A percentile compares a stretch with the other conserved stretches of the same genome.
Evolutionary conservation across 306 rosid genomes (phyloP).

Genomic region (Rosa lucieae): DNA sequence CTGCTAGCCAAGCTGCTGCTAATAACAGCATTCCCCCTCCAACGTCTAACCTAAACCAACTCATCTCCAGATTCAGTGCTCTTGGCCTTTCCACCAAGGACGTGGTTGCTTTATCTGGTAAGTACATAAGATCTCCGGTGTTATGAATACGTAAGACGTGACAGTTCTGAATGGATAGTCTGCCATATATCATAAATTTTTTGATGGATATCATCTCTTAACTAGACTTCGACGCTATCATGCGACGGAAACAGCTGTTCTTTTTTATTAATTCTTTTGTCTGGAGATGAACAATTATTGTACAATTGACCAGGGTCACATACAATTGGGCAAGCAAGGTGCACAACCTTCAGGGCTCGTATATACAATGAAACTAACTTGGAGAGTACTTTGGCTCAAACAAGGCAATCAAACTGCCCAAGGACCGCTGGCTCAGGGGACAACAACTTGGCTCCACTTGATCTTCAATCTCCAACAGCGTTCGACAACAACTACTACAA

Average conservation of each 20-base stretch:
- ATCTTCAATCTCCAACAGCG: conserved; percentile 47
- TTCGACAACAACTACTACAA: conserved; percentile 77
- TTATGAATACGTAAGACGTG: not conserved
- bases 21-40: conserved; percentile 74
- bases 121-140: no score
- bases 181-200: no score
- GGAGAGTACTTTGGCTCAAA: conserved; percentile 43
- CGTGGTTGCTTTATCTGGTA: conserved; percentile 81
- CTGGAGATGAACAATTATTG: not conserved
- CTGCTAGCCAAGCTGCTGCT: conserved; percentile 68
- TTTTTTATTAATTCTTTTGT: not conserved
- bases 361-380: conserved; percentile 70
- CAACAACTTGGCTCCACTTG: conserved; percentile 84
- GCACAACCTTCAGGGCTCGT: conserved; percentile 55
- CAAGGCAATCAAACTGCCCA: conserved; percentile 62
- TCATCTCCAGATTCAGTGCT: conserved; percentile 50
- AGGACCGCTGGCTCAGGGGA: conserved; percentile 63
- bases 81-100: conserved; percentile 78
- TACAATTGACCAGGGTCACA: conserved; percentile 48
- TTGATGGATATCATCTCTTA: no score
- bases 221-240: no score
- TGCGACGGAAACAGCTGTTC: no score
- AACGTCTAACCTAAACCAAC: conserved; percentile 55
- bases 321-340: conserved; percentile 88
- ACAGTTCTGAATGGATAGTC: not conserved